Evolutionary conservation across 2,329 filamentous ascomycete species (phyloP), one percentile per base, ranked within the genome.

Genomic region (Anthostomella pinea): DNA sequence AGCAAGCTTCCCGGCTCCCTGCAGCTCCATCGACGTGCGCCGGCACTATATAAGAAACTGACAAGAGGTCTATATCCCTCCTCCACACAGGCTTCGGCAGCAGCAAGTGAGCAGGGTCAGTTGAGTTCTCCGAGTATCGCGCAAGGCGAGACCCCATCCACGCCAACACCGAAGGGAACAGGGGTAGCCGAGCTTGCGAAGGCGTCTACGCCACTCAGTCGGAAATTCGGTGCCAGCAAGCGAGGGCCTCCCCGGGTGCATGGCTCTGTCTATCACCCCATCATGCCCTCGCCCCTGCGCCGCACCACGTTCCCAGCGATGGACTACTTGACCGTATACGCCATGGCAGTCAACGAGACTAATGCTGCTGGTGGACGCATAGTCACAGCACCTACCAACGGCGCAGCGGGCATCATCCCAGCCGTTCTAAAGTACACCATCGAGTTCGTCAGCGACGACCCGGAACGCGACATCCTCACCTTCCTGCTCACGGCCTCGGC

Each of bases 311-410:
- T 73, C 37, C 68, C 69, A 3, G 67, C 68, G 4, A 72, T 73
- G 68, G 70, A 73, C 38, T 69, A 73, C 36, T 51, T 73, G 7
- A 66, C 66, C 2, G 69, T 72, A 1, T 73, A 73, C 39, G 70
- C 70, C 24, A 73, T 73, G 14, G 70, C 70, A 0, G 70, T 73
- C 16, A 73, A 73, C 45, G 70, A 73, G 52, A 73, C 70, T n/a
- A 73, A 73, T 37, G 70, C 70, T 2, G 67, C 65, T 0, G 70
- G 70, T 9, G 70, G 70, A 0, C 66, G 70, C 19, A 71, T 73
- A 41, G 70, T 73, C 13, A 73, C 70, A 2, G 70, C 70, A 2
- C 70, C 70, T 2, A 73, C 70, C 14, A 73, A 73, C 43, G 70
- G 70, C 10, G 70, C 70, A 0, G 70, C 70, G 1, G 70, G 70